Base-by-base conservation (phyloP, 768 basidiomycete genomes). In the Cystofilobasidium ferigula region DNA sequence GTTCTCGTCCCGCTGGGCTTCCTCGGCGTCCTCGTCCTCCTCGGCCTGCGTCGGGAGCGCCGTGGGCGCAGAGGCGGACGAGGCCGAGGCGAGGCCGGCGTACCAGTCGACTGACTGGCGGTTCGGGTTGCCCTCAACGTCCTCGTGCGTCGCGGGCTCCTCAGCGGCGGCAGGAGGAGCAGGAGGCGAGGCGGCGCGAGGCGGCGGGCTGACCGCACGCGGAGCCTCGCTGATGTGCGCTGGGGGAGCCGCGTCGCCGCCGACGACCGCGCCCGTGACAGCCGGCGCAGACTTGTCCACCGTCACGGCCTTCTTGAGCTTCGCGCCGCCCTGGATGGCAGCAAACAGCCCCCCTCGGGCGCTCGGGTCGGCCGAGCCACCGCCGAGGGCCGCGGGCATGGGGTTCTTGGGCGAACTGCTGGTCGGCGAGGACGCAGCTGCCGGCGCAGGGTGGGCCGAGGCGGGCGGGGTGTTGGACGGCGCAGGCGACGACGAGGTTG, bases 51-150 rank as follows among this genome's bases (percentile, higher is more conserved):
- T 64, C 8, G 70, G 34, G 40, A 72, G 67, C 22, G 48, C 34
- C 10, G 63, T 62, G 8, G 57, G 58, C 30, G 69, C 71, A 4
- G 71, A 64, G 1, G 59, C 62, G 5, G 48, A 32, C 9, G 58
- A 59, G 57, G 73, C 61, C 69, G 86, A 87, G 16, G 93, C 91
- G 16, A 94, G 80, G 36, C 86, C 86, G 59, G 85, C 82, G 73
- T 89, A 91, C 93, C 93, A 98, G 71, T 90, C 92, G 4, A 94
- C 86, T 9, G 85, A 86, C 75, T 91, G 86, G 67, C 85, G 79
- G 71, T 86, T 82, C 62, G 76, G 80, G 38, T 80, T 77, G 42
- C 73, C 47, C 28, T 60, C n/a, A 34, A 34, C 65, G 34, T 3
- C 57, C 22, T 6, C 16, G 18, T 14, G 20, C 8, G 14, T 8